These are phyloP conservation scores for Cerrena zonata DNA, from an alignment of 1,284 basidiomycete genomes.

Conservation along the genomic window DNA sequence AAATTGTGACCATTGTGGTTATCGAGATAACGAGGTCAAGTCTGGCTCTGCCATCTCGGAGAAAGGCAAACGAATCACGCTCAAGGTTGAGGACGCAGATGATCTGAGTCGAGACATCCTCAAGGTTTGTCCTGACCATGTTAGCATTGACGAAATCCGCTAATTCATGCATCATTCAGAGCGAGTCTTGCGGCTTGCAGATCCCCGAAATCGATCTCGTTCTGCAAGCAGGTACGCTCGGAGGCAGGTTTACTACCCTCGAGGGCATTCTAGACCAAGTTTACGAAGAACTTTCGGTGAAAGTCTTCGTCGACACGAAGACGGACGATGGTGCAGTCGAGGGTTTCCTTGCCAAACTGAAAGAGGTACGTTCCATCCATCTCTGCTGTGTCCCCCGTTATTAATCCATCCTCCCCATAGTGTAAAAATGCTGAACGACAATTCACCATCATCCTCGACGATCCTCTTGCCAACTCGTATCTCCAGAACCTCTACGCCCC, in stretches of 20 bases:
- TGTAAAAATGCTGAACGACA: conserved; percentile 71
- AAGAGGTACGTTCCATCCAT: conserved; percentile 47
- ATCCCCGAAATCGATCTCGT: conserved; percentile 96
- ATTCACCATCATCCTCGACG: conserved; percentile 92
- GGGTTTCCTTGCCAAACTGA: conserved; percentile 75
- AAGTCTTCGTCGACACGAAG: conserved; percentile 79
- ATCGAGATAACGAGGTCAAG: conserved; percentile 97
- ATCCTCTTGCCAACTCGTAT: conserved; percentile 93
- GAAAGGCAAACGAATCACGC: conserved; percentile 79
- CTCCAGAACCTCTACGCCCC: conserved; percentile 93
- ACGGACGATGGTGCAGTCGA: conserved; percentile 52
- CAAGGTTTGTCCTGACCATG: conserved; percentile 51
- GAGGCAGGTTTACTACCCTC: conserved; percentile 96
- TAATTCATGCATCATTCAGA: conserved; percentile 40
- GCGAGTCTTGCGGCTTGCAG: conserved; percentile 83
- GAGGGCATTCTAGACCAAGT: conserved; percentile 94
- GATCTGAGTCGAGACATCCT: conserved; percentile 92
- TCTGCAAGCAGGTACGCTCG: conserved; percentile 88
- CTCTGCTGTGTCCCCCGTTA: not conserved
- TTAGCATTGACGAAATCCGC: not conserved
- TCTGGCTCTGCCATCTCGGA: conserved; percentile 84
- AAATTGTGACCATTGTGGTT: conserved; percentile 91
- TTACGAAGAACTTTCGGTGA: conserved; percentile 90
- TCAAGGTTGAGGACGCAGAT: conserved; percentile 89
- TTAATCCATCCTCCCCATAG: conserved; percentile 29